A percentile compares a stretch with the other conserved stretches of the same genome.
These are phyloP conservation scores for Blastocystis sp. DNA, from an alignment of 352 stramenopile species.

Conservation along the genomic window DNA sequence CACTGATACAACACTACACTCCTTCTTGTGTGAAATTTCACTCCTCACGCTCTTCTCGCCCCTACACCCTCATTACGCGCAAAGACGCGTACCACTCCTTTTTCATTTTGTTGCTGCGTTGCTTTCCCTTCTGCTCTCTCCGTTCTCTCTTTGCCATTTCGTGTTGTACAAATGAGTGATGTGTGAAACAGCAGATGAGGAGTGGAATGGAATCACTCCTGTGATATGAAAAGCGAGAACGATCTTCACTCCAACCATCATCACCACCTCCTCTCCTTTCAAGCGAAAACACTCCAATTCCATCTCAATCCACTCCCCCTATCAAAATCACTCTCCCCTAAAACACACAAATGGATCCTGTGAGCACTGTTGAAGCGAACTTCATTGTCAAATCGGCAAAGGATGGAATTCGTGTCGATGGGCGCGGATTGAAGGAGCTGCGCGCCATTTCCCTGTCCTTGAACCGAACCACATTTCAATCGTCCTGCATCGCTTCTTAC, in stretches of 20 bases:
- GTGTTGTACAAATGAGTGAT: no score
- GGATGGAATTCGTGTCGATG: constrained; percentile 68
- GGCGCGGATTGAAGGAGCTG: constrained; percentile 47
- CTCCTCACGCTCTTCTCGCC: not conserved
- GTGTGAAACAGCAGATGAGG: no score
- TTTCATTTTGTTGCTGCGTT: constrained; percentile 1
- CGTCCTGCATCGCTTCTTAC: constrained; percentile 27
- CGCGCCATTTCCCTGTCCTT: constrained; percentile 29
- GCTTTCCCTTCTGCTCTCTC: not conserved
- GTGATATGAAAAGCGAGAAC: no score
- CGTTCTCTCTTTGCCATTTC: constrained; percentile 29
- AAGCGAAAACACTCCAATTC: no score
- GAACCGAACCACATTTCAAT: constrained; percentile 31
- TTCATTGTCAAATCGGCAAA: constrained; percentile 67
- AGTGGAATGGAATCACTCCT: no score
- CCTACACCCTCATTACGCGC: not conserved
- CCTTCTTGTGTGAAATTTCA: not conserved
- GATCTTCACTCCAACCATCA: no score
- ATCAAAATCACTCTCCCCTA: not conserved
- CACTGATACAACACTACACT: not conserved
- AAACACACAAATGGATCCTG: constrained; percentile 68
- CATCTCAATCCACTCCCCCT: no score
- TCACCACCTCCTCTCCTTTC: no score
- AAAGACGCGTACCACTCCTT: constrained; percentile 20
- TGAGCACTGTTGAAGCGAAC: constrained; percentile 67